phyloP scores from a whole-genome alignment of 345 rosid species.

The Euphorbia pulcherrima region DNA sequence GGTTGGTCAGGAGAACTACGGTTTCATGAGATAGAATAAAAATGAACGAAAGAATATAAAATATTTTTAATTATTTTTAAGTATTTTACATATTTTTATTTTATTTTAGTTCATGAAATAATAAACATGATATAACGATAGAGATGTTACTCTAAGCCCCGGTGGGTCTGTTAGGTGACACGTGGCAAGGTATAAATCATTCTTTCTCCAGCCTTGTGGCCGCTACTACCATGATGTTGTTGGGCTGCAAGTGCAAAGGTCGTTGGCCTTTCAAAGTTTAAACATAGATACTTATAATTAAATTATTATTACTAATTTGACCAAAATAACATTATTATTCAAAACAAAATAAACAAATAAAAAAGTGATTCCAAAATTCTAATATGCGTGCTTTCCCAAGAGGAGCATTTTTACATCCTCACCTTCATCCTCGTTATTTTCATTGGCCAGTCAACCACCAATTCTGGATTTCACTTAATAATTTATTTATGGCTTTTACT shows the following conservation, averaged over 20 bases:
- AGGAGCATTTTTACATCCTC: too few relatives aligned
- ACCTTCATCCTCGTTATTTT: slow-evolving; percentile 10
- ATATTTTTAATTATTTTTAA: too few relatives aligned
- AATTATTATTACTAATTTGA: slow-evolving; percentile 15
- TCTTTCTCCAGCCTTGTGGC: neutral
- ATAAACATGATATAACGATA: too few relatives aligned
- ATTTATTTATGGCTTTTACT: neutral
- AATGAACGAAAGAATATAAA: too few relatives aligned
- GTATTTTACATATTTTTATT: too few relatives aligned
- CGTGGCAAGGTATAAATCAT: slow-evolving; percentile 29
- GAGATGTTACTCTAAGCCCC: too few relatives aligned
- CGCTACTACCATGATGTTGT: slow-evolving; percentile 5
- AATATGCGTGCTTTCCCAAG: too few relatives aligned
- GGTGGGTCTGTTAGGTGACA: slow-evolving; percentile 2
- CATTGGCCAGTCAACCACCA: slow-evolving; percentile 15
- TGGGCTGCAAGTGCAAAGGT: slow-evolving; percentile 32
- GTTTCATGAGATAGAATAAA: too few relatives aligned
- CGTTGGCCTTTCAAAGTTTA: slow-evolving; percentile 19
- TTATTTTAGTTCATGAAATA: too few relatives aligned
- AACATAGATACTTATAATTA: slow-evolving; percentile 21
- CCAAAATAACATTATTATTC: neutral
- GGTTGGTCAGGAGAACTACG: too few relatives aligned
- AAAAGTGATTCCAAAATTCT: slow-evolving; percentile 32
- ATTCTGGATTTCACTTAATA: neutral
- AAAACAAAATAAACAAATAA: too few relatives aligned